A percentile compares a stretch with the other conserved stretches of the same genome.
phyloP scores from a whole-genome alignment of 179 eudicot genomes.

The Vitellaria paradoxa region DNA sequence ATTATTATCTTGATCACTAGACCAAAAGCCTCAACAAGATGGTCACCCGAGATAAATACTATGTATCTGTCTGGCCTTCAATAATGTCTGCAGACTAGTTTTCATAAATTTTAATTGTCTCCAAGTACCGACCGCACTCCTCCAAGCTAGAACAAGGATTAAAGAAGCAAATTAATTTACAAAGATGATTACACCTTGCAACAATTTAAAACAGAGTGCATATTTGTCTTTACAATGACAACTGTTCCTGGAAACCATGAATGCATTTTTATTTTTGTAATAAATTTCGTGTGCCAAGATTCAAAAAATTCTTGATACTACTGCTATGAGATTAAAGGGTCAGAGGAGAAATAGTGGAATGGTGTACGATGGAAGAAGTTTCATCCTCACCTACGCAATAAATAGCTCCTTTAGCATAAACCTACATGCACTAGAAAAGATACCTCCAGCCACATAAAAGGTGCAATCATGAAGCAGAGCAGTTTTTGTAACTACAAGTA shows the following conservation, averaged over 20 bases:
- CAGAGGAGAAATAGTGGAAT: not conserved
- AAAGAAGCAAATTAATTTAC: not conserved
- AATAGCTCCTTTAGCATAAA: not conserved
- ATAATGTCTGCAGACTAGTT: slow-evolving; percentile 94
- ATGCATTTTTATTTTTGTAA: too few relatives aligned
- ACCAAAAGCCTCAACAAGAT: not conserved
- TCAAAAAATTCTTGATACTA: too few relatives aligned
- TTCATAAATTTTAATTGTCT: slow-evolving; percentile 87
- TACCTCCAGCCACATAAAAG: slow-evolving; percentile 96
- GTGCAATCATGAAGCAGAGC: slow-evolving; percentile 95
- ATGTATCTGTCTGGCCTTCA: slow-evolving; percentile 89
- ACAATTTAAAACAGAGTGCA: not conserved
- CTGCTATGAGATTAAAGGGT: not conserved
- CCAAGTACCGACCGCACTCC: slow-evolving; percentile 95
- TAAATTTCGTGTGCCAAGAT: too few relatives aligned
- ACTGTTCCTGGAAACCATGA: not conserved
- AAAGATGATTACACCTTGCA: not conserved
- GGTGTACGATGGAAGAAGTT: not conserved
- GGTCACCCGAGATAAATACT: slow-evolving; percentile 78
- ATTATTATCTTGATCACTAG: not conserved
- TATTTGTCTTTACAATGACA: not conserved
- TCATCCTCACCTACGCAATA: not conserved
- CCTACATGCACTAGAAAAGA: slow-evolving; percentile 2
- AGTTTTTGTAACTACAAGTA: slow-evolving; percentile 90
- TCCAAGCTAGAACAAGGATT: slow-evolving; percentile 61